phyloP scores from a whole-genome alignment of 495 filamentous ascomycete genomes.

The Trichoderma gamsii region DNA sequence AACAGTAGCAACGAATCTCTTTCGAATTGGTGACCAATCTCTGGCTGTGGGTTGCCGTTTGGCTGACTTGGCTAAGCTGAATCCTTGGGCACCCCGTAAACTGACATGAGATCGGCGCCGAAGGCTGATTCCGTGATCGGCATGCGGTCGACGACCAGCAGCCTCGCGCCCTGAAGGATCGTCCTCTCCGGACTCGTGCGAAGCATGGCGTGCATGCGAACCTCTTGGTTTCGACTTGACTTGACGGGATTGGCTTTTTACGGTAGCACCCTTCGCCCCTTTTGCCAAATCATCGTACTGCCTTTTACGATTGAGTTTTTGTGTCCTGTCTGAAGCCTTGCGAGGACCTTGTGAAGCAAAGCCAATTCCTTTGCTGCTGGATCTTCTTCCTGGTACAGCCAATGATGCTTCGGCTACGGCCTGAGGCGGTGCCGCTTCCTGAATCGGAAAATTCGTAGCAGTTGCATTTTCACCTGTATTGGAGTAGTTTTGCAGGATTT shows the following conservation, averaged over 20 bases:
- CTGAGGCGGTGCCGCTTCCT: background rate
- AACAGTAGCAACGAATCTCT: slow-evolving; percentile 59
- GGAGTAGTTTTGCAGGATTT: background rate
- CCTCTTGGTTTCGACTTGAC: background rate
- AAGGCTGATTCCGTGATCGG: slow-evolving; percentile 29
- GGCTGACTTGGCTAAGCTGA: slow-evolving; percentile 49
- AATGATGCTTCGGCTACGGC: background rate
- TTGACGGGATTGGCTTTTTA: background rate
- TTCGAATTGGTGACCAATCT: slow-evolving; percentile 58
- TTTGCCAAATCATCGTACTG: background rate
- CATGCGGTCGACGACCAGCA: slow-evolving; percentile 6
- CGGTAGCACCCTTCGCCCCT: background rate
- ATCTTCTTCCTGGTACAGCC: background rate
- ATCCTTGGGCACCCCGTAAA: slow-evolving; percentile 39
- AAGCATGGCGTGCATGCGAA: slow-evolving; percentile 1
- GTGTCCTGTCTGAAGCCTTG: background rate
- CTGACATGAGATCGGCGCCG: slow-evolving; percentile 33
- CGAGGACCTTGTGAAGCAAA: no score
- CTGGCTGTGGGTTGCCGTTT: slow-evolving; percentile 51
- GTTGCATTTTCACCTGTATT: background rate
- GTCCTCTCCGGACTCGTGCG: slow-evolving; percentile 18
- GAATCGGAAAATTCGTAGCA: background rate
- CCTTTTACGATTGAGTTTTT: background rate
- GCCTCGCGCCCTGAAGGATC: slow-evolving; percentile 18
- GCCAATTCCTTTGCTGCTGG: background rate